Percentiles rank a stretch among this genome's conserved stretches.
These are phyloP conservation scores for Knoxdaviesia capensis DNA, from an alignment of 2,329 filamentous ascomycete species.

Conservation along the genomic window DNA sequence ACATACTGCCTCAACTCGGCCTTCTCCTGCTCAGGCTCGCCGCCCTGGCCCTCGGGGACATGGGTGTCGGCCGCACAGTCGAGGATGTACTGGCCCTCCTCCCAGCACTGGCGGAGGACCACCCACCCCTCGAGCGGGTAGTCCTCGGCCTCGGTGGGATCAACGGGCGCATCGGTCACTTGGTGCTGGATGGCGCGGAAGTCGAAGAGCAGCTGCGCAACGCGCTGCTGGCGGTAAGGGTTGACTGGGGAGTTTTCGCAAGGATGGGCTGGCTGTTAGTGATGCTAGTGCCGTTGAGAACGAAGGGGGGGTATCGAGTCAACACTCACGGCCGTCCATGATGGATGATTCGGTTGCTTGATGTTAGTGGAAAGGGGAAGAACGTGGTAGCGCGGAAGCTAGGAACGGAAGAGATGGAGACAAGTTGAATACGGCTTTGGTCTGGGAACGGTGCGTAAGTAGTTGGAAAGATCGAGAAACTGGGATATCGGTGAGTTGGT, in stretches of 20 bases:
- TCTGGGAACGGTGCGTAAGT: background rate
- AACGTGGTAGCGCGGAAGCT: background rate
- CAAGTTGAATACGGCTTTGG: background rate
- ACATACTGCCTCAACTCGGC: slow-evolving; percentile 41
- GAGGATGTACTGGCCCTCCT: slow-evolving; percentile 44
- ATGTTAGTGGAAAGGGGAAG: background rate
- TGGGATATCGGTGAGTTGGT: too few species aligned
- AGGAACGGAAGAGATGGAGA: background rate
- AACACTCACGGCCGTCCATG: slow-evolving; percentile 11
- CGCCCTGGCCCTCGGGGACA: slow-evolving; percentile 31
- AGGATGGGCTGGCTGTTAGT: background rate
- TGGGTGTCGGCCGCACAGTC: slow-evolving; percentile 42
- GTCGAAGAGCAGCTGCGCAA: slow-evolving; percentile 40
- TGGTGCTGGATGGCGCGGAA: slow-evolving; percentile 42
- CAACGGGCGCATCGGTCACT: slow-evolving; percentile 34
- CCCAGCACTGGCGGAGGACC: slow-evolving; percentile 36
- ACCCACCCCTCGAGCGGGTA: slow-evolving; percentile 45
- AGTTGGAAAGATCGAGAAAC: too few species aligned
- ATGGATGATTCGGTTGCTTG: background rate
- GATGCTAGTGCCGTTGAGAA: background rate
- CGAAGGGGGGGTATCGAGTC: background rate
- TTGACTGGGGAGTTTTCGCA: slow-evolving; percentile 25
- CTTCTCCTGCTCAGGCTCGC: slow-evolving; percentile 37
- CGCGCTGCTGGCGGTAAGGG: slow-evolving; percentile 34
- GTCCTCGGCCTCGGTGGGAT: slow-evolving; percentile 34